Evolutionary conservation across 495 filamentous ascomycete genomes (phyloP).

Genomic region (Lasiosphaeris hirsuta): DNA sequence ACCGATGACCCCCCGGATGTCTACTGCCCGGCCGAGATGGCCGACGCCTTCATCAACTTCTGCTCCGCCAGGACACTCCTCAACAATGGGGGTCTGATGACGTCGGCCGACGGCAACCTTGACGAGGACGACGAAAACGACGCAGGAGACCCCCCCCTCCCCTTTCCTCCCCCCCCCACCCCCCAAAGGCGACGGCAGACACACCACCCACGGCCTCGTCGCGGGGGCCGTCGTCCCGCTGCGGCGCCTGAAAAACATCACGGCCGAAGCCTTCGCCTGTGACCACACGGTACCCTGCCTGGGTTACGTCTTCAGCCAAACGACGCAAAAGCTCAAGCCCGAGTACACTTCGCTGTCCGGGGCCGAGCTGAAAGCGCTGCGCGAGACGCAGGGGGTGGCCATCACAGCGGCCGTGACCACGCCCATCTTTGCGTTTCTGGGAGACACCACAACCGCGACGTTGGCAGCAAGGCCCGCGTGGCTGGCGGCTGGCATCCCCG

Average conservation of each 20-base stretch:
- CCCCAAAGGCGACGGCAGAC: constrained; percentile 15
- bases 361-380: constrained; percentile 22
- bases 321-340: constrained; percentile 25
- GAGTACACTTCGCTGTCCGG: constrained; percentile 20
- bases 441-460: constrained; percentile 32
- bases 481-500: constrained; percentile 24
- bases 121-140: background rate
- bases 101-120: background rate
- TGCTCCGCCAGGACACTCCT: constrained; percentile 27
- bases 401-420: constrained; percentile 27
- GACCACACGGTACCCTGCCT: constrained; percentile 38
- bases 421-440: constrained; percentile 38
- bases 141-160: background rate
- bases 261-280: constrained; percentile 31
- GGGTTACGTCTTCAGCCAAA: constrained; percentile 34
- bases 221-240: constrained; percentile 25
- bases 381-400: constrained; percentile 12
- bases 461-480: constrained; percentile 22
- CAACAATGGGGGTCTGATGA: constrained; percentile 26
- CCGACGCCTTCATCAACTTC: constrained; percentile 23
- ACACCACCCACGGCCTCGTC: constrained; percentile 25
- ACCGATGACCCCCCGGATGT: constrained; percentile 33
- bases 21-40: constrained; percentile 34
- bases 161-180: background rate
- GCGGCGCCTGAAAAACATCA: constrained; percentile 20